A percentile compares a stretch with the other conserved stretches of the same genome.
These are phyloP conservation scores for Xylariales sp. DNA, from an alignment of 2,329 filamentous ascomycete genomes.

Conservation along the genomic window DNA sequence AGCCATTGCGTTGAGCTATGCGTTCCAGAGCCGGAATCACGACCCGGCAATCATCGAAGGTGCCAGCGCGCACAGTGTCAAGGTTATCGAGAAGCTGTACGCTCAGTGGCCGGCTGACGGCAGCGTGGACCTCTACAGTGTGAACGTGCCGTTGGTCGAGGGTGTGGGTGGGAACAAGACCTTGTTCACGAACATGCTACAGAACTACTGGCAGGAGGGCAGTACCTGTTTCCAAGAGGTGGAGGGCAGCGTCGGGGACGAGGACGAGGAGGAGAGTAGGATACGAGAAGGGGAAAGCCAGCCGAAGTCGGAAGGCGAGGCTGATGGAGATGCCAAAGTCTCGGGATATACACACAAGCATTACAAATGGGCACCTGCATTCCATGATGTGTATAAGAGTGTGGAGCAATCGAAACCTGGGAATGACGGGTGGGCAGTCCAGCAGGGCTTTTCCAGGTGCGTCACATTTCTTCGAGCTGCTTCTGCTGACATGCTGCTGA, in stretches of 20 bases:
- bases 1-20: conserved; percentile 81
- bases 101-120: conserved; percentile 65
- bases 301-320: conserved; percentile 24
- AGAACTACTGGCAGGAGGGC: conserved; percentile 84
- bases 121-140: conserved; percentile 76
- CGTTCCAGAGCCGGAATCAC: conserved; percentile 82
- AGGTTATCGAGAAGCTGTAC: conserved; percentile 73
- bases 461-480: conserved; percentile 18
- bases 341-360: conserved; percentile 68
- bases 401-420: conserved; percentile 76
- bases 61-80: conserved; percentile 69
- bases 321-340: conserved; percentile 26
- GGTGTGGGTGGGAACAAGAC: conserved; percentile 68
- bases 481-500: conserved; percentile 5
- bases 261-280: conserved; percentile 66
- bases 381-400: conserved; percentile 80
- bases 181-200: conserved; percentile 79
- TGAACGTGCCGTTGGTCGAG: conserved; percentile 84
- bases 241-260: conserved; percentile 58
- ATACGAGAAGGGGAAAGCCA: conserved; percentile 65
- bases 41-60: conserved; percentile 70
- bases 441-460: conserved; percentile 80
- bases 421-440: conserved; percentile 90
- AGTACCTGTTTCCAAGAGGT: conserved; percentile 82
- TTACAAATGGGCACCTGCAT: conserved; percentile 87